phyloP scores from a whole-genome alignment of 768 basidiomycete species.

The Chalciporus sphaerocephalus region DNA sequence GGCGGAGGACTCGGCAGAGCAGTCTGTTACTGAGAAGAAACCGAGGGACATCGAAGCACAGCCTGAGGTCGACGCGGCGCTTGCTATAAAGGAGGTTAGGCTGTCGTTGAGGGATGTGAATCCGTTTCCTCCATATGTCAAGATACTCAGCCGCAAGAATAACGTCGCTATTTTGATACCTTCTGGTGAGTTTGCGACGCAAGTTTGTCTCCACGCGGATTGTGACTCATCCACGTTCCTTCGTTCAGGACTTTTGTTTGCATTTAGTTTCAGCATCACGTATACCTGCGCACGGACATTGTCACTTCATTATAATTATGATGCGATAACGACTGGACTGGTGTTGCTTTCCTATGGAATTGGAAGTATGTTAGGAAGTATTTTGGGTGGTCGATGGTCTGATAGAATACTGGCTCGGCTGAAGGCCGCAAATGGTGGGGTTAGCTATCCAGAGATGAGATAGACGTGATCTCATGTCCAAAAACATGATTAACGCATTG shows the following conservation, averaged over 20 bases:
- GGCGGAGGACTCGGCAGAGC: slow-evolving; percentile 1
- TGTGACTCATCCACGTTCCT: background rate
- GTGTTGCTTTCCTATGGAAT: slow-evolving; percentile 72
- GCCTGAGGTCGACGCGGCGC: slow-evolving; percentile 6
- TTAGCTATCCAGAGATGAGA: slow-evolving; percentile 61
- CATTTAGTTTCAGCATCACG: slow-evolving; percentile 61
- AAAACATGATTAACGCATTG: background rate
- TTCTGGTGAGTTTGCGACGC: slow-evolving; percentile 33
- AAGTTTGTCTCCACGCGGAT: too few relatives aligned
- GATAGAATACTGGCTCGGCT: slow-evolving; percentile 46
- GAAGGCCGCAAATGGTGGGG: slow-evolving; percentile 46
- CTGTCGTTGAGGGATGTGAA: slow-evolving; percentile 68
- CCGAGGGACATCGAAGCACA: slow-evolving; percentile 21
- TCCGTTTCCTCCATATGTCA: slow-evolving; percentile 58
- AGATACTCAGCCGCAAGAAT: slow-evolving; percentile 58
- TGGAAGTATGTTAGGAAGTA: slow-evolving; percentile 50
- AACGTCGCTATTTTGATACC: slow-evolving; percentile 57
- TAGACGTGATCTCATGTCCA: background rate
- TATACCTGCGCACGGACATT: slow-evolving; percentile 79
- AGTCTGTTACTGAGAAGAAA: slow-evolving; percentile 7
- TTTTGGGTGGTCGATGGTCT: slow-evolving; percentile 60
- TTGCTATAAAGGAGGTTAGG: slow-evolving; percentile 37
- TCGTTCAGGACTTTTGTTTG: slow-evolving; percentile 59
- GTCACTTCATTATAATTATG: slow-evolving; percentile 57
- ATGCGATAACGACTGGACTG: slow-evolving; percentile 70